These are phyloP conservation scores for Penicillium janthinellum DNA, from an alignment of 2,329 filamentous ascomycete genomes.

Conservation along the genomic window DNA sequence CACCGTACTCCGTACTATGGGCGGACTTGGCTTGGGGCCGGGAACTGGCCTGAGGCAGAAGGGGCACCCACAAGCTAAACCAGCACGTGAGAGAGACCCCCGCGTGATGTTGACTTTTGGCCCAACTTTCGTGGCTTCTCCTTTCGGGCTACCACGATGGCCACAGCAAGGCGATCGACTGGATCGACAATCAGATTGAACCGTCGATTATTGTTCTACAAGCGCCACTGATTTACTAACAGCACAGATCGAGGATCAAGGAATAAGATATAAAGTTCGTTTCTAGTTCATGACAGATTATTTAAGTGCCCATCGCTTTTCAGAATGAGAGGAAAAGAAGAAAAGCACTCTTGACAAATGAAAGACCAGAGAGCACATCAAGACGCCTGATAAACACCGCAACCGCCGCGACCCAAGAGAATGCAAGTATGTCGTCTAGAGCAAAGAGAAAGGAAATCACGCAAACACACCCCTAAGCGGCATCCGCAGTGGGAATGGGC, in stretches of 20 bases:
- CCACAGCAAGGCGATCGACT: background rate
- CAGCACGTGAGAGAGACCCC: background rate
- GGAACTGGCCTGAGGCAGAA: background rate
- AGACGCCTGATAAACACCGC: constrained; percentile 19
- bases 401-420: constrained; percentile 21
- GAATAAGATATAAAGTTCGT: constrained; percentile 22
- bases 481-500: constrained; percentile 79
- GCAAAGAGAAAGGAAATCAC: constrained; percentile 7
- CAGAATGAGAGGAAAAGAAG: constrained; percentile 12
- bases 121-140: background rate
- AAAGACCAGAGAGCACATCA: constrained; percentile 6
- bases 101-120: background rate
- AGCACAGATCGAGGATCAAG: background rate
- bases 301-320: constrained; percentile 28
- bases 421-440: constrained; percentile 27
- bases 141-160: background rate
- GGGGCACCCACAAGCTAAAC: background rate
- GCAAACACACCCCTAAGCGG: constrained; percentile 53
- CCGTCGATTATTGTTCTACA: background rate
- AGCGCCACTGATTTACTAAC: background rate
- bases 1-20: background rate
- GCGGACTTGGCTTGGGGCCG: background rate
- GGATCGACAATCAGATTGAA: background rate
- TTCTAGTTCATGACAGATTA: constrained; percentile 32
- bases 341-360: constrained; percentile 7